Percentiles rank a stretch among this genome's conserved stretches.
phyloP scores from a whole-genome alignment of 2,329 filamentous ascomycete species.

The Monilinia laxa region DNA sequence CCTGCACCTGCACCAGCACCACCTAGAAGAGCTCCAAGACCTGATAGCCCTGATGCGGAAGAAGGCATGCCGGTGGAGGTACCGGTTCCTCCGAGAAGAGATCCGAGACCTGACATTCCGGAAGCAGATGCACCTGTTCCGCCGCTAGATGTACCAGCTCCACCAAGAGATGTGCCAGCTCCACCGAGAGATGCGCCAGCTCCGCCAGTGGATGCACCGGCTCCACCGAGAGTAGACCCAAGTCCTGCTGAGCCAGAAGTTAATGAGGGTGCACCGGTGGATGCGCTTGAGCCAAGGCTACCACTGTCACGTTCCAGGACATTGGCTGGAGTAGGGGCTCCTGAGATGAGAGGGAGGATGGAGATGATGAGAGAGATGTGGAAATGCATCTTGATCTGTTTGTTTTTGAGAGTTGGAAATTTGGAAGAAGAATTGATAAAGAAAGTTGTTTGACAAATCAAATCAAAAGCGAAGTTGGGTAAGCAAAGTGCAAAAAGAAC shows the following conservation, averaged over 20 bases:
- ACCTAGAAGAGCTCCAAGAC: too few species aligned
- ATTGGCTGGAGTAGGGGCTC: neutral
- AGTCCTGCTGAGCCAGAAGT: neutral
- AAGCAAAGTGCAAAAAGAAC: neutral
- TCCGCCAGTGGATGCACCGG: neutral
- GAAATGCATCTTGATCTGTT: neutral
- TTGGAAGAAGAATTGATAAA: neutral
- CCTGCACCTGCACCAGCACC: too few species aligned
- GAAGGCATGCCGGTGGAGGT: neutral
- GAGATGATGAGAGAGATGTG: neutral
- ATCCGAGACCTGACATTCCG: neutral
- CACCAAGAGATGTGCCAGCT: too few species aligned
- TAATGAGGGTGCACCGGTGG: neutral
- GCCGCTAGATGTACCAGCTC: too few species aligned
- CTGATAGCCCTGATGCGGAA: too few species aligned
- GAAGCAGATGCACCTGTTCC: neutral
- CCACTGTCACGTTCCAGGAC: neutral
- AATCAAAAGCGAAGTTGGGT: too few species aligned
- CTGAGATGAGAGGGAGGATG: neutral
- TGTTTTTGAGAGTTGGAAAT: rapidly evolving
- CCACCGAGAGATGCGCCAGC: neutral
- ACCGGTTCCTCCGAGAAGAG: neutral
- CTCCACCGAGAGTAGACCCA: neutral
- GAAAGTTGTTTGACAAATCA: neutral
- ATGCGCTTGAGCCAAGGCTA: neutral